Evolutionary conservation across 345 rosid species (phyloP).

Genomic region (Cardiospermum halicacabum): DNA sequence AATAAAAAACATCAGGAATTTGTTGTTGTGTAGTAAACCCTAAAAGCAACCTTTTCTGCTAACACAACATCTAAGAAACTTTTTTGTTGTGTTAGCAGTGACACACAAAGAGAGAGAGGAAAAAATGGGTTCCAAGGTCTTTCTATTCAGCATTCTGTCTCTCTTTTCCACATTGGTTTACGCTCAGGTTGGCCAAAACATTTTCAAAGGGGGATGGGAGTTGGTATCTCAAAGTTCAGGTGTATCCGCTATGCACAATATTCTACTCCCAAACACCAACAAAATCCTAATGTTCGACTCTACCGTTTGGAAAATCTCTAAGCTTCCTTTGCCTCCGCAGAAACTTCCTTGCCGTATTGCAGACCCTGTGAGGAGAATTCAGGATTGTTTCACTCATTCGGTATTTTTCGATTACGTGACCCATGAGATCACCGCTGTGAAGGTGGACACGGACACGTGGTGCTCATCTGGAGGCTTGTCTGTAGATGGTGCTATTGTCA

Average conservation of each 20-base stretch:
- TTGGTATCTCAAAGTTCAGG: constrained; percentile 48
- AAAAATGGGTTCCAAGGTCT: too few species aligned
- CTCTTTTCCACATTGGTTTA: too few species aligned
- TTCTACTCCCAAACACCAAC: constrained; percentile 52
- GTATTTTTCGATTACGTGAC: constrained; percentile 45
- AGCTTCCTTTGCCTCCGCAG: constrained; percentile 21
- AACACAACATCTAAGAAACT: too few species aligned
- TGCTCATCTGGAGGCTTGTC: constrained; percentile 90
- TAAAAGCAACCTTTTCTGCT: too few species aligned
- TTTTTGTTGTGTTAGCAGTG: too few species aligned
- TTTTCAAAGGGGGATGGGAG: constrained; percentile 72
- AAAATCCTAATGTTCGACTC: constrained; percentile 70
- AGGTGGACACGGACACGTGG: constrained; percentile 79
- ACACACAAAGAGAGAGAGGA: too few species aligned
- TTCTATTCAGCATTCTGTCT: too few species aligned
- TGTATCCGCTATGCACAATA: constrained; percentile 76
- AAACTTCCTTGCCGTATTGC: constrained; percentile 33
- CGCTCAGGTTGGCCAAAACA: too few species aligned
- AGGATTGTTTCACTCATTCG: constrained; percentile 72
- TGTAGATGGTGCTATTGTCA: constrained; percentile 53
- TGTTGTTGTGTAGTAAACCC: too few species aligned
- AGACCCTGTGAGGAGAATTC: constrained; percentile 12
- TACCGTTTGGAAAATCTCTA: constrained; percentile 57
- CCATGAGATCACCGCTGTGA: constrained; percentile 37
- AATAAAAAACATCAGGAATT: too few species aligned